phyloP scores from a whole-genome alignment of 768 basidiomycete genomes.

The Phylloporus arenicola region DNA sequence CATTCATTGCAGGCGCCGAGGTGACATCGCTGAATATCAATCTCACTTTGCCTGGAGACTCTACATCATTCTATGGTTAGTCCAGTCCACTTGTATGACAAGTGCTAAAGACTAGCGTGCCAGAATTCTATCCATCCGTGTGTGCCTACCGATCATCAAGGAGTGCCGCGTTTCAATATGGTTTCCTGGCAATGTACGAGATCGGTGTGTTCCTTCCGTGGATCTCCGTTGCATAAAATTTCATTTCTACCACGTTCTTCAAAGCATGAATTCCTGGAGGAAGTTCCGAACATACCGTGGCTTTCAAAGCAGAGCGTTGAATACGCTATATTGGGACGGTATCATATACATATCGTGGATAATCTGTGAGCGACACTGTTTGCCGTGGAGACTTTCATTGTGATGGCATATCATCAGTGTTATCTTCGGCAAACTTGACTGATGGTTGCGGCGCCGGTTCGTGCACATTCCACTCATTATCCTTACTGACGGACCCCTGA shows the following conservation, averaged over 20 bases:
- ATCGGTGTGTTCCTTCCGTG: constrained; percentile 11
- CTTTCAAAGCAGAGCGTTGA: constrained; percentile 11
- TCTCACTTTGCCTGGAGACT: constrained; percentile 13
- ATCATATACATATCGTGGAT: constrained; percentile 23
- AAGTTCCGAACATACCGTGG: constrained; percentile 21
- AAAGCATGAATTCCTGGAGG: constrained; percentile 21
- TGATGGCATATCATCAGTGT: constrained; percentile 4
- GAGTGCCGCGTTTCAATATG: constrained; percentile 9
- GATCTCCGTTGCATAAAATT: background rate
- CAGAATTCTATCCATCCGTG: constrained; percentile 18
- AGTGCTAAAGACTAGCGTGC: background rate
- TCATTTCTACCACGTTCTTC: constrained; percentile 17
- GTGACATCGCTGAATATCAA: constrained; percentile 3
- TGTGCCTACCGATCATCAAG: constrained; percentile 17
- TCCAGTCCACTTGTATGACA: background rate
- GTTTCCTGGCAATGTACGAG: constrained; percentile 18
- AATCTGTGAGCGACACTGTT: constrained; percentile 11
- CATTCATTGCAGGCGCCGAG: constrained; percentile 14
- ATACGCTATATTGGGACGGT: constrained; percentile 25
- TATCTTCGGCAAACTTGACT: constrained; percentile 12
- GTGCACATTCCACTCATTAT: background rate
- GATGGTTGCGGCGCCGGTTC: constrained; percentile 18
- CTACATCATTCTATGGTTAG: constrained; percentile 17
- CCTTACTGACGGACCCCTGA: background rate
- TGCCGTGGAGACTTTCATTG: background rate